phyloP scores from a whole-genome alignment of 228 moss, liverwort and hornwort genomes.

The Sphagnum magellanicum region DNA sequence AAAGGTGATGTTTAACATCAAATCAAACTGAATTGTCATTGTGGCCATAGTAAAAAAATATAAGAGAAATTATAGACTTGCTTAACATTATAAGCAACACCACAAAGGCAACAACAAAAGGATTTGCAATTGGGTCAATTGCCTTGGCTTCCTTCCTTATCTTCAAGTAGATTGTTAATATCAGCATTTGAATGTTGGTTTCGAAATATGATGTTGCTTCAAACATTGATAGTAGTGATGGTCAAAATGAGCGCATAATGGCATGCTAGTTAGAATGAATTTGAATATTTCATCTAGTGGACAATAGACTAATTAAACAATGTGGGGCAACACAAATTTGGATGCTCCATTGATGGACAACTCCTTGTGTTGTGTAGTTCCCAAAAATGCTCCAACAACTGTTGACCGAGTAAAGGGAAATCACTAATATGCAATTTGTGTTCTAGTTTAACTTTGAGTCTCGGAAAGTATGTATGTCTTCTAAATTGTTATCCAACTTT shows the following conservation, averaged over 20 bases:
- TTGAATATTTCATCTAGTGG: too few relatives aligned
- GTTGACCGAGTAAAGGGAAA: slow-evolving; percentile 76
- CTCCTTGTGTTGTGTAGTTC: slow-evolving; percentile 59
- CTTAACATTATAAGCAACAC: slow-evolving; percentile 95
- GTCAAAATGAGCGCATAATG: too few relatives aligned
- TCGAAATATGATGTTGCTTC: too few relatives aligned
- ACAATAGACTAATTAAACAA: not conserved
- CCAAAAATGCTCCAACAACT: slow-evolving; percentile 57
- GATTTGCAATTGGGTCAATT: slow-evolving; percentile 94
- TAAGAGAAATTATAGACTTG: slow-evolving; percentile 90
- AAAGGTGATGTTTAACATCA: slow-evolving; percentile 1
- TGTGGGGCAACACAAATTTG: not conserved
- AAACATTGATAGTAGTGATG: too few relatives aligned
- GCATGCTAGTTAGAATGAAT: too few relatives aligned
- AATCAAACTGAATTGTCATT: not conserved
- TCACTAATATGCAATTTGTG: slow-evolving; percentile 58
- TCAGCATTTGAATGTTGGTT: too few relatives aligned
- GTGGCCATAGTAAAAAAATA: slow-evolving; percentile 72
- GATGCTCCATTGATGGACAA: slow-evolving; percentile 30
- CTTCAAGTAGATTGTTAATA: slow-evolving; percentile 21
- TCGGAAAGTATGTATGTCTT: too few relatives aligned
- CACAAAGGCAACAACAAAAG: slow-evolving; percentile 96
- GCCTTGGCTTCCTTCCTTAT: slow-evolving; percentile 93
- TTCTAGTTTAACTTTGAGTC: too few relatives aligned
- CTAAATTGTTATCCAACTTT: too few relatives aligned